Percentiles rank a stretch among this genome's conserved stretches.
These are phyloP conservation scores for Auriculariales sp. DNA, from an alignment of 768 basidiomycete genomes.

Conservation along the genomic window DNA sequence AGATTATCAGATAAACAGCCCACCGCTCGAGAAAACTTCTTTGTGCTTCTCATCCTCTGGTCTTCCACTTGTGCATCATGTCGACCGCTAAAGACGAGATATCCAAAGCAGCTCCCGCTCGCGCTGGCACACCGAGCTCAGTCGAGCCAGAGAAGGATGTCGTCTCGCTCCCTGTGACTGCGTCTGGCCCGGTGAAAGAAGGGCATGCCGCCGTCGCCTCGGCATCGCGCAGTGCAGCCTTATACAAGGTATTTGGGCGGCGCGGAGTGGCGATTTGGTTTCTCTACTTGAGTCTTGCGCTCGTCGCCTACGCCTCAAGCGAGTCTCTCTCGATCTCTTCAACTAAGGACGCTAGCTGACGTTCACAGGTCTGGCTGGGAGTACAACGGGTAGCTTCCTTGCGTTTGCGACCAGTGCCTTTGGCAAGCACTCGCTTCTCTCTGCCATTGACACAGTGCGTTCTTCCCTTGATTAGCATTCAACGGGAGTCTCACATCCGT, in stretches of 20 bases:
- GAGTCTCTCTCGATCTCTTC: neutral
- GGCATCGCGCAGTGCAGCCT: neutral
- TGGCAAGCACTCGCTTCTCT: constrained; percentile 36
- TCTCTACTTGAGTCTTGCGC: neutral
- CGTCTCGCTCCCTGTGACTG: neutral
- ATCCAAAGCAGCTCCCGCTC: neutral
- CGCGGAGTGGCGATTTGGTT: neutral
- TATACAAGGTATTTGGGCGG: neutral
- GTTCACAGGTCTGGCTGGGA: neutral
- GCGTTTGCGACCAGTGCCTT: constrained; percentile 40
- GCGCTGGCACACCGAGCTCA: neutral
- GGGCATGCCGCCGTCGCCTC: no score
- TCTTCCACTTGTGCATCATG: neutral
- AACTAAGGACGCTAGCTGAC: neutral
- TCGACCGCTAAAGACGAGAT: neutral
- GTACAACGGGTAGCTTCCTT: constrained; percentile 52
- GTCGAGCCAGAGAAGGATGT: neutral
- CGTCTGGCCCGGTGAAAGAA: neutral
- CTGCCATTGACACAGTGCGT: constrained; percentile 22
- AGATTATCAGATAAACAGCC: neutral
- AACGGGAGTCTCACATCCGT: neutral
- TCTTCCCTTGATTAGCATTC: neutral
- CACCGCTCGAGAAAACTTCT: no score
- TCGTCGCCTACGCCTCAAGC: neutral
- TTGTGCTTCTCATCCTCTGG: neutral